Percentiles rank a stretch among this genome's conserved stretches.
phyloP scores from a whole-genome alignment of 1,284 basidiomycete species.

The Ceratobasidium sp. region DNA sequence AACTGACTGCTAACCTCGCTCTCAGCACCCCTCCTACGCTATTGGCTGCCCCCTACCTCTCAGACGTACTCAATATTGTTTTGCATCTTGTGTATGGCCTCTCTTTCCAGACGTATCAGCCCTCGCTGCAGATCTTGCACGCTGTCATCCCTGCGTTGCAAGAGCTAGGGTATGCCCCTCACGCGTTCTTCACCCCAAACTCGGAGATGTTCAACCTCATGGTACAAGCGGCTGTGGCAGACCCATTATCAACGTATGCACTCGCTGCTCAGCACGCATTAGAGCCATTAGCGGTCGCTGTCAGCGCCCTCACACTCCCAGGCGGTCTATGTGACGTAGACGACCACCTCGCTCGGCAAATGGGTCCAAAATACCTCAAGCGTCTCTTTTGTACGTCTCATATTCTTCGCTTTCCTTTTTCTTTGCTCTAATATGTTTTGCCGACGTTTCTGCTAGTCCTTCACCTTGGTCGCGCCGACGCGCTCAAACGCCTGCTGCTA shows the following conservation, averaged over 20 bases:
- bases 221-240: conserved; percentile 60
- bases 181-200: not conserved
- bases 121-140: conserved; percentile 35
- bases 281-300: conserved; percentile 66
- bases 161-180: conserved; percentile 18
- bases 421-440: not conserved
- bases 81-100: conserved; percentile 41
- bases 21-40: not conserved
- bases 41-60: not conserved
- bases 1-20: no score
- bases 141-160: conserved; percentile 15
- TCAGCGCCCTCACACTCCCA: conserved; percentile 69
- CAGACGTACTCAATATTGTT: conserved; percentile 42
- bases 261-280: conserved; percentile 66
- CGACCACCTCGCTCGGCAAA: conserved; percentile 67
- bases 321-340: conserved; percentile 65
- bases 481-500: conserved; percentile 62
- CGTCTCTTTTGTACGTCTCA: conserved; percentile 61
- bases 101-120: conserved; percentile 35
- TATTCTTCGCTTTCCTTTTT: no score
- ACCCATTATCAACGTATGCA: conserved; percentile 67
- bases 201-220: conserved; percentile 20
- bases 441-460: conserved; percentile 51
- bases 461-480: conserved; percentile 61
- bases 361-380: conserved; percentile 70